Base-by-base conservation (phyloP, 106 monocot genomes). In the Dendrobium chrysotoxum region DNA sequence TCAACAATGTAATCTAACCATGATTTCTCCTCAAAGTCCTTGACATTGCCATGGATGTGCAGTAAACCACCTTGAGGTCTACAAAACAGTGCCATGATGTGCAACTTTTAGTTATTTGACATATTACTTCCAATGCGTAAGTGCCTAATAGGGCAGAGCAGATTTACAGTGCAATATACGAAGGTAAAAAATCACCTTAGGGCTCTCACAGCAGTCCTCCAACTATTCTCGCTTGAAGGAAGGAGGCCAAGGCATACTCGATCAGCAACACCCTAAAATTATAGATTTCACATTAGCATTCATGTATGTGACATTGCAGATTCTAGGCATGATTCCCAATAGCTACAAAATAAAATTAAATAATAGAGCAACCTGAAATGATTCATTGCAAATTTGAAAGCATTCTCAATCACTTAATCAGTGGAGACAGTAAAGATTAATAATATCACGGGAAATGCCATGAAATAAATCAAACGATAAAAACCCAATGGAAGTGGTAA, bases 231-330 rank as follows among this genome's bases (percentile, higher is more conserved):
- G 84, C 97, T 98, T 35, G 92, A 89, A 31, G 97, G 97, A 78
- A 98, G 85, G 38, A 98, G 92, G 65, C 97, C 97, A 80, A 98
- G 94, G 79, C 92, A 94, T 83, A 98, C 92, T 78, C 97, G 92
- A 78, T 98, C 83, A 53, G 97, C 97, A 81, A 98, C 90, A 21
- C 84, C 86, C 97, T 98, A 81, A 58, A 13, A 74, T 74, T 35
- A 17, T 16, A 2, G 38, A 15, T 3, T 38, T 71, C 38, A 6
- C 38, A 12, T 71, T 15, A 71, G 38, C 28, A 71, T 71, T 65
- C 64, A 23, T 23, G 1, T 26, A 65, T 6, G 26, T 23, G 25
- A 26, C 7, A 65, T 26, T 26, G 64, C 26, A 26, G 64, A 65
- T 25, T 25, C 6, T 65, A 65, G 23, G 23, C 15, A 25, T 4